Conservation (phyloP, 2,329 filamentous ascomycete species). For the Botrytis cinerea region DNA sequence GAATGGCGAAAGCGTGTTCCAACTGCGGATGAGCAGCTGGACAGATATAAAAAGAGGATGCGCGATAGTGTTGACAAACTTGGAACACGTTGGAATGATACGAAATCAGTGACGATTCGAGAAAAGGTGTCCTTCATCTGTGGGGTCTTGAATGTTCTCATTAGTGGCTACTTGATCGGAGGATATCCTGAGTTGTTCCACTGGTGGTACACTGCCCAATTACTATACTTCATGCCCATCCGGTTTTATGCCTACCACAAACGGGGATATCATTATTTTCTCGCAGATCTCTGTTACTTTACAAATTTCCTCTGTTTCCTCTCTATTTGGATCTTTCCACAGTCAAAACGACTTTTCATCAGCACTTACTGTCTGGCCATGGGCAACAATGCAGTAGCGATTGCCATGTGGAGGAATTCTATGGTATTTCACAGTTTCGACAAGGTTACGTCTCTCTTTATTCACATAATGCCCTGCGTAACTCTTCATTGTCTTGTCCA, state of each 20-base stretch:
- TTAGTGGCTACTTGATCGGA: slow-evolving; percentile 92
- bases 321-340: slow-evolving; percentile 86
- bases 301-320: slow-evolving; percentile 85
- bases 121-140: slow-evolving; percentile 97
- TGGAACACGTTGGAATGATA: slow-evolving; percentile 83
- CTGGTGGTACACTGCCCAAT: slow-evolving; percentile 85
- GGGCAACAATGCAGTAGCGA: slow-evolving; percentile 95
- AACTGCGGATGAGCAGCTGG: slow-evolving; percentile 86
- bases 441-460: slow-evolving; percentile 96
- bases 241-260: slow-evolving; percentile 88
- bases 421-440: slow-evolving; percentile 98
- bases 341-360: slow-evolving; percentile 88
- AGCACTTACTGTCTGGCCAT: slow-evolving; percentile 89
- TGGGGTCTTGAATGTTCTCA: slow-evolving; percentile 95
- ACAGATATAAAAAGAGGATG: slow-evolving; percentile 88
- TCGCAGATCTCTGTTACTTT: slow-evolving; percentile 97
- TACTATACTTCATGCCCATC: slow-evolving; percentile 96
- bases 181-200: slow-evolving; percentile 84
- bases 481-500: slow-evolving; percentile 92
- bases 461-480: slow-evolving; percentile 98
- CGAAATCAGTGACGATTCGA: slow-evolving; percentile 80
- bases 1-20: slow-evolving; percentile 88
- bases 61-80: slow-evolving; percentile 85
- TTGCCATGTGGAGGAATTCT: slow-evolving; percentile 99
- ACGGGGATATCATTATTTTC: slow-evolving; percentile 93